Evolutionary conservation across 2,329 filamentous ascomycete species (phyloP), one percentile per base, ranked within the genome.

Genomic region (Ophiostoma australiae): DNA sequence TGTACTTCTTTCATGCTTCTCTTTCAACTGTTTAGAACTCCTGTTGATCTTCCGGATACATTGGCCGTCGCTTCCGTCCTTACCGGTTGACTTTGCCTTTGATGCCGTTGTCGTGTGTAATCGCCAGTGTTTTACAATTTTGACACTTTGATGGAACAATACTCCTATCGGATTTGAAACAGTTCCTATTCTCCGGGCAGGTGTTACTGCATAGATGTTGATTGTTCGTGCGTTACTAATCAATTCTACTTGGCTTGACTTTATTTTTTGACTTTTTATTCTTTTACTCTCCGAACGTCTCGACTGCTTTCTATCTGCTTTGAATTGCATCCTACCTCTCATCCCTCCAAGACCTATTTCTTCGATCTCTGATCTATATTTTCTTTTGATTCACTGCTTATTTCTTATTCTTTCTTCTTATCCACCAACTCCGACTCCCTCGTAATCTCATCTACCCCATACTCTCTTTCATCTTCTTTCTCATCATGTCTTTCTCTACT

Each of bases 361-460:
- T n/a, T 48, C 44, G 44, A 48, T 48, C 44, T 48, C 15, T 48
- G 44, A 48, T 48, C 17, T 48, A 48, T 48, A 17, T 27, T 27
- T 58, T 58, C 52, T 58, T 58, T 58, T 58, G n/a, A 13, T 23
- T 58, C 23, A 4, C n/a, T 31, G 10, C 23, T 31, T 58, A 58
- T 58, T 13, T 23, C 11, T 58, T 27, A 1, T 58, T 58, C 52
- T 11, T 48, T 2, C 20, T 20, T n/a, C 44, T 41, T 48, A 58
- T 58, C 52, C 23, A 27, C 52, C 52, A 58, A 11, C 52, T 58
- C 52, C 23, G 23, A 58, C 52, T 58, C 52, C 23, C 23, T 58
- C 52, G 52, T 58, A 58, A 58, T 58, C 20, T 58, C 52, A 58
- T 27, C 52, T 58, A 58, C 23, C 52, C 52, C 52, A 58, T 58